phyloP scores from a whole-genome alignment of 768 basidiomycete genomes.

The Lentinula edodes region DNA sequence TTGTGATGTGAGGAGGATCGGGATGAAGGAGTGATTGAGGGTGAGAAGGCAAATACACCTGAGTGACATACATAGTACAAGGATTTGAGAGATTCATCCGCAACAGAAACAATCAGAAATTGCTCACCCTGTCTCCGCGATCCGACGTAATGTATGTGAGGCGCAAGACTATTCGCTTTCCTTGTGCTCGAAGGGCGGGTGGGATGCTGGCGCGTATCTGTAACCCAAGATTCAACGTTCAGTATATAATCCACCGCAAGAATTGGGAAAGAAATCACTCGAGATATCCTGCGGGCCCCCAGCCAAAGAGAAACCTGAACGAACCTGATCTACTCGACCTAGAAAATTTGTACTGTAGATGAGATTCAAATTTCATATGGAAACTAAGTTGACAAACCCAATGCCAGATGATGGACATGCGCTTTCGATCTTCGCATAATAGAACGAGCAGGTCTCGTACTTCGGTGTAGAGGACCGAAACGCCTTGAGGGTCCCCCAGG shows the following conservation, averaged over 20 bases:
- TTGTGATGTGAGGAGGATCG: background rate
- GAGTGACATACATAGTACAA: background rate
- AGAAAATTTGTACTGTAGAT: no score
- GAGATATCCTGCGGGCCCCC: background rate
- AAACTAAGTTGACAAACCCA: background rate
- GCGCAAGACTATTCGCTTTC: background rate
- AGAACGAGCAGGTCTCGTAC: background rate
- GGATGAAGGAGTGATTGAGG: background rate
- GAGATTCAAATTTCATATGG: no score
- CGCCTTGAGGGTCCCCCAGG: constrained; percentile 1
- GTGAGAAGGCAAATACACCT: background rate
- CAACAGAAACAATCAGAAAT: background rate
- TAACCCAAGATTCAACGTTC: background rate
- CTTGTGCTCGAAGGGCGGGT: background rate
- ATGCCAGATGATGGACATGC: background rate
- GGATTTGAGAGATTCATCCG: background rate
- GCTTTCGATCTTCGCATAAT: background rate
- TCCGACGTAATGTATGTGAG: background rate
- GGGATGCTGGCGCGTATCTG: background rate
- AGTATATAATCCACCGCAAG: background rate
- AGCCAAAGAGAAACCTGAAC: background rate
- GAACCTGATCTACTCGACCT: background rate
- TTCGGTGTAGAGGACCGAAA: background rate
- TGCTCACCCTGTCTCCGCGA: background rate
- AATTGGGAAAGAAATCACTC: background rate